Base-by-base conservation (phyloP, 2,329 filamentous ascomycete species). In the Didymella pomorum region DNA sequence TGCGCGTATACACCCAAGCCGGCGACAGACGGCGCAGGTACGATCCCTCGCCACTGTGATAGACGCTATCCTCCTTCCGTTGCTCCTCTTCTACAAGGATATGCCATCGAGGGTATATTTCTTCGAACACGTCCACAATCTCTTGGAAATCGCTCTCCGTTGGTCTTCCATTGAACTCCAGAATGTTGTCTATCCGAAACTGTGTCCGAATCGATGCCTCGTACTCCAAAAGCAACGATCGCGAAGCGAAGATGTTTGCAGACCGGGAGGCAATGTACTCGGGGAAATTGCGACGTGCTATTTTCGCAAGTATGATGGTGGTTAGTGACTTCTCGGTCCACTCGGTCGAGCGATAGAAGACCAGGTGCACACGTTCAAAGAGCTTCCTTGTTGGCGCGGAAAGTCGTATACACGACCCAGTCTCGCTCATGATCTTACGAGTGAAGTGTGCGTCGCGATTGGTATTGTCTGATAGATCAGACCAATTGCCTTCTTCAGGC, bases 261-360 rank as follows among this genome's bases (percentile, higher is more conserved):
- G 93, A 96, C 31, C 95, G 87, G 59, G 90, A 96, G 5, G 98
- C 93, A 21, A 98, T 86, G 71, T 97, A 99, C 3, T 89, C 82
- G 0, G 94, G 93, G 64, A 97, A 99, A 72, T 93, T 95, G 33
- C 92, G 85, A 42, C 88, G 86, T 2, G 93, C 91, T 56, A 96
- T 96, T 63, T 94, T 93, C 8, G 95, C 92, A 5, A 99, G 83
- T 43, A 99, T 97, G 52, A 98, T 94, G 0, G 93, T 94, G 1
- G 92, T 98, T 14, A 99, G 81, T 1, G 94, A 97, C 75, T 97
- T 98, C 69, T 98, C 94, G 0, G 93, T 96, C 95, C 95, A 99
- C 74, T 97, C 91, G 0, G 92, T 96, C 10, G 93, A 97, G 58
- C 94, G 86, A 76, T 98, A 98, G 75, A 97, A 99, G 26, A 99